phyloP scores from a whole-genome alignment of 768 basidiomycete genomes.

The Paxillus ammoniavirescens region DNA sequence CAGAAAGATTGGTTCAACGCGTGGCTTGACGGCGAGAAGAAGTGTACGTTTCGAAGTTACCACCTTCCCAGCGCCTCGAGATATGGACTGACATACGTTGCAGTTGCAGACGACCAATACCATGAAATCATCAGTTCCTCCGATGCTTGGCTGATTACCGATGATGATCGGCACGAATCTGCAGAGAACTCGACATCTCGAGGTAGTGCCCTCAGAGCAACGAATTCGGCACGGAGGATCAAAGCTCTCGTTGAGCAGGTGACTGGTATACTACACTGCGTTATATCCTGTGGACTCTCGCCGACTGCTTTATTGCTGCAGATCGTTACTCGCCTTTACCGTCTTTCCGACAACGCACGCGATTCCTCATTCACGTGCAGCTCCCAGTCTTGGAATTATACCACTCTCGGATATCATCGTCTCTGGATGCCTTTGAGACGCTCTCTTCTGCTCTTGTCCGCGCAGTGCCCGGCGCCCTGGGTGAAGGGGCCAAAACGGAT shows the following conservation, averaged over 20 bases:
- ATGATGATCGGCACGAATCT: constrained; percentile 55
- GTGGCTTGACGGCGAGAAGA: constrained; percentile 88
- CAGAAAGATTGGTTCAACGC: constrained; percentile 86
- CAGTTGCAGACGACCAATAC: constrained; percentile 89
- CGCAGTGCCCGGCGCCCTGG: constrained; percentile 88
- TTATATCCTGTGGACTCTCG: neutral
- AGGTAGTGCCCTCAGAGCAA: constrained; percentile 56
- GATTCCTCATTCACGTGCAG: constrained; percentile 84
- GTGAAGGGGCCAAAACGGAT: constrained; percentile 46
- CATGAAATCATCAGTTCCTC: constrained; percentile 74
- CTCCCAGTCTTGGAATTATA: constrained; percentile 82
- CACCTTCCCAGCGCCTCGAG: neutral
- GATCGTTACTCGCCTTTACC: constrained; percentile 93
- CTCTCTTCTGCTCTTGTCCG: constrained; percentile 85
- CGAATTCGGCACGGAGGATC: constrained; percentile 79
- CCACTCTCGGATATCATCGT: constrained; percentile 71
- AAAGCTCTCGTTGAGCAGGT: constrained; percentile 89
- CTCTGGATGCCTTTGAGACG: constrained; percentile 92
- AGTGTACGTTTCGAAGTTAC: constrained; percentile 58
- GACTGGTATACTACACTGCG: constrained; percentile 54
- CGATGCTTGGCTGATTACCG: constrained; percentile 84
- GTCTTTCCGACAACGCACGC: constrained; percentile 67
- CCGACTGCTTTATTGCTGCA: constrained; percentile 27
- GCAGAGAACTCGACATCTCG: constrained; percentile 19
- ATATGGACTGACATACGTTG: neutral